Percentiles rank a stretch among this genome's conserved stretches.
phyloP scores from a whole-genome alignment of 2,329 filamentous ascomycete genomes.

The Claviceps fusiformis region DNA sequence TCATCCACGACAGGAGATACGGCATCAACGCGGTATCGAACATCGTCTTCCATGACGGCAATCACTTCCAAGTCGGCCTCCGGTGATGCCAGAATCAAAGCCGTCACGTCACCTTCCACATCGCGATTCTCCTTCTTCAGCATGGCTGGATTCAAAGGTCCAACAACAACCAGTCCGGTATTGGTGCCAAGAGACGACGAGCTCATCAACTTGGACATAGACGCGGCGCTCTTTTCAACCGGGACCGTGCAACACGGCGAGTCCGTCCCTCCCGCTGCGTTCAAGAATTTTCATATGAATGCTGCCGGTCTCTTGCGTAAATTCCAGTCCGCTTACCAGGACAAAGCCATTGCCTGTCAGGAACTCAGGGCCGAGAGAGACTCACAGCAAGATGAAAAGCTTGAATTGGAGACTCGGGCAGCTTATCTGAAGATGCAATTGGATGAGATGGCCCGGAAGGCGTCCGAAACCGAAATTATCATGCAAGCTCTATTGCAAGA shows the following conservation, averaged over 20 bases:
- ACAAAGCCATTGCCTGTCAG: conserved; percentile 33
- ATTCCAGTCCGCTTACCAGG: conserved; percentile 46
- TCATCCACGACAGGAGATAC: neutral
- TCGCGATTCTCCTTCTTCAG: conserved; percentile 32
- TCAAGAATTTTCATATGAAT: conserved; percentile 46
- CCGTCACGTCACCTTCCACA: conserved; percentile 7
- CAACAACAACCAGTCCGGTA: conserved; percentile 9
- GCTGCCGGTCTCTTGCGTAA: conserved; percentile 40
- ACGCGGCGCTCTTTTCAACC: conserved; percentile 37
- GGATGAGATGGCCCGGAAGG: conserved; percentile 41
- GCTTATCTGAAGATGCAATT: conserved; percentile 45
- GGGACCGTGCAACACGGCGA: conserved; percentile 29
- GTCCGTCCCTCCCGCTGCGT: conserved; percentile 43
- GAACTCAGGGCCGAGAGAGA: conserved; percentile 41
- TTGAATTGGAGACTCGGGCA: conserved; percentile 39
- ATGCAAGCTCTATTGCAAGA: conserved; percentile 38
- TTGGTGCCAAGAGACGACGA: conserved; percentile 32
- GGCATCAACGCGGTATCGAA: conserved; percentile 4
- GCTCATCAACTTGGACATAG: conserved; percentile 41
- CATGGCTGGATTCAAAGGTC: conserved; percentile 26
- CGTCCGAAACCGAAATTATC: conserved; percentile 37
- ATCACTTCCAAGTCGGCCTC: neutral
- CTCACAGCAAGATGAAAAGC: conserved; percentile 39
- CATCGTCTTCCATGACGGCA: neutral
- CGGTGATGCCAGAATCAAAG: neutral